Evolutionary conservation across 805 yeast genomes (phyloP).

Genomic region (Sugiyamaella marilandica): DNA sequence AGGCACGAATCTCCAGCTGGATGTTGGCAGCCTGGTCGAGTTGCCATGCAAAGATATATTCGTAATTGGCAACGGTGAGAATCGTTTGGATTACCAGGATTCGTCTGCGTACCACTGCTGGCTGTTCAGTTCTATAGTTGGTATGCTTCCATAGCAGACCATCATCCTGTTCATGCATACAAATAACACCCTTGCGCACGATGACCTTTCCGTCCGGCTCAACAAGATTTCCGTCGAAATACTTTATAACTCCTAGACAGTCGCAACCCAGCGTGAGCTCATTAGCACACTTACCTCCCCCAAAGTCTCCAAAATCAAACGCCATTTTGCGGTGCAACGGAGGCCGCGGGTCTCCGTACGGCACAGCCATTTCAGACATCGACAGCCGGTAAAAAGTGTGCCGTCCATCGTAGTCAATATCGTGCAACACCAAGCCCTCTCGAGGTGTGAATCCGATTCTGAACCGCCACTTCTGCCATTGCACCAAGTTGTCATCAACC

Average conservation of each 20-base stretch:
- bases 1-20: conserved; percentile 74
- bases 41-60: conserved; percentile 66
- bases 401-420: conserved; percentile 70
- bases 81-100: conserved; percentile 77
- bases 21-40: conserved; percentile 76
- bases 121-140: conserved; percentile 65
- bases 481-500: conserved; percentile 45
- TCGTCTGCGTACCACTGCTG: conserved; percentile 69
- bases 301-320: conserved; percentile 80
- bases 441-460: conserved; percentile 64
- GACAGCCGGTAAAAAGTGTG: conserved; percentile 68
- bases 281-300: conserved; percentile 74
- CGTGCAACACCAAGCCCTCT: conserved; percentile 75
- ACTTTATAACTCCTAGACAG: conserved; percentile 77
- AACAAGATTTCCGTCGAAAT: conserved; percentile 59
- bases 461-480: conserved; percentile 85
- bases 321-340: conserved; percentile 86
- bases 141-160: conserved; percentile 76
- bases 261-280: conserved; percentile 71
- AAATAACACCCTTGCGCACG: conserved; percentile 62
- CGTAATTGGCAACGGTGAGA: conserved; percentile 83
- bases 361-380: conserved; percentile 81
- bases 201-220: conserved; percentile 59
- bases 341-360: conserved; percentile 79
- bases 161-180: conserved; percentile 81